These are phyloP conservation scores for Bryoerythrophyllum caledonicum DNA, from an alignment of 225 moss, liverwort and hornwort genomes.

Conservation along the genomic window DNA sequence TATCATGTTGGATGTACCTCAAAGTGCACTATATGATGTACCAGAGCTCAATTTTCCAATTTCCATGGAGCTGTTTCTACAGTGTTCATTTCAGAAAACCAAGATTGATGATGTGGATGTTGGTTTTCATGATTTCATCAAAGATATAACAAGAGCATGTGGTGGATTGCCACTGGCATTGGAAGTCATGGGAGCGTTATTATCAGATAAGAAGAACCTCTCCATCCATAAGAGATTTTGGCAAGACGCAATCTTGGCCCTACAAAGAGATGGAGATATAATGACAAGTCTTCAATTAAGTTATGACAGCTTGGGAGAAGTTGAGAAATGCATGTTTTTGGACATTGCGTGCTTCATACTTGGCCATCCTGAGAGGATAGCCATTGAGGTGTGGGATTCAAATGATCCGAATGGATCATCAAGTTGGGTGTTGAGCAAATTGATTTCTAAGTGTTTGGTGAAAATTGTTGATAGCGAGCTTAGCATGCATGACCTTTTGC, in stretches of 20 bases:
- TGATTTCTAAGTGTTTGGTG: background rate
- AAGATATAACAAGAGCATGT: background rate
- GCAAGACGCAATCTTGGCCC: background rate
- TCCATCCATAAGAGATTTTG: background rate
- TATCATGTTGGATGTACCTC: background rate
- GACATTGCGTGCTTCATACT: background rate
- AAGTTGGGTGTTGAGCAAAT: background rate
- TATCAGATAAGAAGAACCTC: background rate
- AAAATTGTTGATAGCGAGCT: background rate
- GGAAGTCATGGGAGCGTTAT: background rate
- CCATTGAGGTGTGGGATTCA: background rate
- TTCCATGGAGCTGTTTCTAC: background rate
- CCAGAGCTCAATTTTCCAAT: background rate
- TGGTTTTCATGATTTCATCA: background rate
- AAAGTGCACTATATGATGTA: background rate
- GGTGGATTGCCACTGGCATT: background rate
- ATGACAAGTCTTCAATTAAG: background rate
- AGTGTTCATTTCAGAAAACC: background rate
- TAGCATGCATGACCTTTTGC: background rate
- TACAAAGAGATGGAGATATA: background rate
- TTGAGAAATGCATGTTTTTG: background rate
- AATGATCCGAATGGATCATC: background rate
- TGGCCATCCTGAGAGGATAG: background rate
- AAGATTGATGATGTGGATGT: background rate
- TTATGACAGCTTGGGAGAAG: background rate